Percentiles rank a stretch among this genome's conserved stretches.
Evolutionary conservation across 352 stramenopile genomes (phyloP).

Genomic region (Globisporangium rhizosaccharum): DNA sequence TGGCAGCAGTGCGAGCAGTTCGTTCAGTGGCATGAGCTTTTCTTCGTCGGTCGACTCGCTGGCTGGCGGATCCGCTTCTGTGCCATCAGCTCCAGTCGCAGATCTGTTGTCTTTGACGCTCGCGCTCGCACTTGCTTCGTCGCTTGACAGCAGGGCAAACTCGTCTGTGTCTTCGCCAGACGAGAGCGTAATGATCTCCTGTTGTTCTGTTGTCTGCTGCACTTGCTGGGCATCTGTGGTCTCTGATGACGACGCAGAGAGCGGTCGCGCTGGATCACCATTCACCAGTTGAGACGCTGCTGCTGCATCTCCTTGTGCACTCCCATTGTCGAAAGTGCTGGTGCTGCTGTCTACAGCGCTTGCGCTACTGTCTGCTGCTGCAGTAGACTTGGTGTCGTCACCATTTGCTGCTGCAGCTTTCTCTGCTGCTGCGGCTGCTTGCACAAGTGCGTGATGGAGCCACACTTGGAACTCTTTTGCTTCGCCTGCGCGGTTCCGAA

Average conservation of each 20-base stretch:
- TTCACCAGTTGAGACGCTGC: not conserved
- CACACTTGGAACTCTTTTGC: conserved; percentile 16
- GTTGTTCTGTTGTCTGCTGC: not conserved
- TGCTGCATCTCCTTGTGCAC: not conserved
- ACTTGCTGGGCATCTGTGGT: no score
- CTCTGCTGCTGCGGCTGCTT: not conserved
- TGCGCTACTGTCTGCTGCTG: not conserved
- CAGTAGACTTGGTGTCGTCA: not conserved
- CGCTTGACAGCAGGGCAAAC: not conserved
- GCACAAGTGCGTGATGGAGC: conserved; percentile 1
- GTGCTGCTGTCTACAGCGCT: not conserved
- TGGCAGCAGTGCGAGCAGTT: conserved; percentile 19
- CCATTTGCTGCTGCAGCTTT: not conserved
- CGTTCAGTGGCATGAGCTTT: conserved; percentile 16
- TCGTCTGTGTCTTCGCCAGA: not conserved
- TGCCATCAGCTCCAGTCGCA: not conserved
- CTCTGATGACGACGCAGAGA: no score
- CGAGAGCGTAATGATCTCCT: not conserved
- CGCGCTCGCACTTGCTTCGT: no score
- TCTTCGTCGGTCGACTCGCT: not conserved
- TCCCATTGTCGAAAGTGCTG: not conserved
- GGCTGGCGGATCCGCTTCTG: not conserved
- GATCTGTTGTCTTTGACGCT: not conserved
- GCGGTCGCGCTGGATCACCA: not conserved
- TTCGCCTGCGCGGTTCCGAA: conserved; percentile 19